A percentile compares a stretch with the other conserved stretches of the same genome.
Conservation (phyloP, 805 yeast species). For the Yarrowia hollandica region DNA sequence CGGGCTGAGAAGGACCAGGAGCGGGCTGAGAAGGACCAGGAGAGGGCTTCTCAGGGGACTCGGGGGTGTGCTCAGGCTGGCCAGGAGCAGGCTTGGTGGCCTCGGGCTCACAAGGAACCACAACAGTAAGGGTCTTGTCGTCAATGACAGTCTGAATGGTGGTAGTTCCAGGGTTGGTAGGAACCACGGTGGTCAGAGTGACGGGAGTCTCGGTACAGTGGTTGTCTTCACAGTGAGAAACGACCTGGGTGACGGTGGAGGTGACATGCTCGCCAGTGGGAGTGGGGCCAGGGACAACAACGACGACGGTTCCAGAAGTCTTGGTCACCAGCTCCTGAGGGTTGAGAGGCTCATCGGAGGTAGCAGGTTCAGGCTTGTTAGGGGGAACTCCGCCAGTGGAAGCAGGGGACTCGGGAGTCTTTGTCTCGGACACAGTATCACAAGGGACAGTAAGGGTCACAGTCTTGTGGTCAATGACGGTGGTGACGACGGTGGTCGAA, state of each 20-base stretch:
- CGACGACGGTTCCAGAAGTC: slow-evolving; percentile 2
- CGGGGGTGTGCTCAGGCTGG: background rate
- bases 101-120: slow-evolving; percentile 45
- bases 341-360: background rate
- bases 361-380: too few species aligned
- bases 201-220: slow-evolving; percentile 16
- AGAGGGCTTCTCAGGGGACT: background rate
- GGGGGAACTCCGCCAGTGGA: too few species aligned
- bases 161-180: slow-evolving; percentile 4
- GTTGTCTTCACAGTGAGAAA: background rate
- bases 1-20: background rate
- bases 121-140: slow-evolving; percentile 91
- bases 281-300: background rate
- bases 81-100: background rate
- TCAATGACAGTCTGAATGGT: slow-evolving; percentile 70
- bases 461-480: slow-evolving; percentile 15
- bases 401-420: background rate
- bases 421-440: too few species aligned
- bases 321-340: slow-evolving; percentile 3
- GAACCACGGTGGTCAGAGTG: slow-evolving; percentile 2
- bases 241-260: slow-evolving; percentile 6
- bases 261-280: background rate
- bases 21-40: background rate
- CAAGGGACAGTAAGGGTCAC: too few species aligned
- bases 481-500: background rate